Base-by-base conservation (phyloP, 2,329 filamentous ascomycete species). In the Tolypocladium amazonense region DNA sequence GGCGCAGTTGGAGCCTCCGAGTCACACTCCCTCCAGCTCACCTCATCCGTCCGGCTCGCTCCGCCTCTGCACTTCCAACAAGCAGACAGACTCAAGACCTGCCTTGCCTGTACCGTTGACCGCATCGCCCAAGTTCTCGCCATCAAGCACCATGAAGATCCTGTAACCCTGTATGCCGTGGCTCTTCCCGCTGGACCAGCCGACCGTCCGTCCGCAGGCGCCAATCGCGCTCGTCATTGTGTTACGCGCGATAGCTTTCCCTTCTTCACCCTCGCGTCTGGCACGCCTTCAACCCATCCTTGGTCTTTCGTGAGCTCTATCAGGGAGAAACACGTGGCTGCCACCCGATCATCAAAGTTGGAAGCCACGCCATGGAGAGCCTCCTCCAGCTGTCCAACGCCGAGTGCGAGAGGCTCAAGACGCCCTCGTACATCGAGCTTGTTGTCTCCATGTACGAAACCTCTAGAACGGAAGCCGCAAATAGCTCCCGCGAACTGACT, bases 391-490 rank as follows among this genome's bases (percentile, higher is more conserved):
- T 53, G 25, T 8, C 62, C 35, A 59, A 60, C 56, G 58, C 62
- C 47, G 56, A 69, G 61, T 85, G 82, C 70, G 79, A 82, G 64
- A 74, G 74, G 63, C 77, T 84, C 61, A 77, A 79, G 62, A 72
- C 79, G 62, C 79, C 81, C 20, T 79, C 79, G 60, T 79, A 82
- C 66, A 73, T 81, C 60, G 82, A 83, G 67, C 75, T 85, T 63
- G 76, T 79, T 62, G 72, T 84, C 53, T 84, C 82, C 43, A 80
- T 84, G 82, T 84, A 43, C 41, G 47, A 76, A 62, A 35, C 56
- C 33, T 38, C 54, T 38, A n/a, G 18, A 23, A 6, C 30, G 4
- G 30, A 12, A 35, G 18, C 11, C 8, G 2, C 12, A 14, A 9
- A 20, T 7, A 23, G 18, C n/a, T 35, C 23, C 50, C 43, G 38